Evolutionary conservation across 257 asterid species (phyloP), one percentile per base, ranked within the genome.

Genomic region (Ajuga chamaepitys): DNA sequence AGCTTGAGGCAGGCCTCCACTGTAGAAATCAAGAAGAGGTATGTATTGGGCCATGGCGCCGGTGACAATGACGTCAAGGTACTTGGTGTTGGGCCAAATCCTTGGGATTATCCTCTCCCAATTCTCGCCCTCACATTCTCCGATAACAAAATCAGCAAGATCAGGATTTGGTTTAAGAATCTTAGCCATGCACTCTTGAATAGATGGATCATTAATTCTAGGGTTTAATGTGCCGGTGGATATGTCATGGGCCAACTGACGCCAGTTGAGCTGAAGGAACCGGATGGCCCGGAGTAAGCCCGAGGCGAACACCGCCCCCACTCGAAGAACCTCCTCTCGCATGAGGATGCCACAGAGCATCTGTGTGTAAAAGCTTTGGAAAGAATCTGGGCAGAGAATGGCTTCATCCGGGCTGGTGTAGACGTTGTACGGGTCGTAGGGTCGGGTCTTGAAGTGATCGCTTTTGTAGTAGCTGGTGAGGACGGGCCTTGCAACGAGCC

Each of bases 41-140:
- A 90, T 90, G n/a, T 90, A 90, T 62, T 87, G 97, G 1, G 95
- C 95, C 97, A 90, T 90, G 3, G 97, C 95, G 0, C 97, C 96
- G 0, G 96, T 90, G 10, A 85, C 97, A 17, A 90, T 84, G 37
- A 87, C 97, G 30, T 90, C 97, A 6, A 90, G 80, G 50, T 85
- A 88, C 62, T 84, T 85, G 0, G 95, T 80, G 25, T 82, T 86
- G 9, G 96, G 97, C 97, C 97, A 90, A 26, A 90, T 85, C 70
- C 97, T 71, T 0, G 85, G 74, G 44, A 90, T 82, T 7, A 90
- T 90, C 24, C 70, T 38, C 44, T 85, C 93, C 97, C 96, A 88
- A 7, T 77, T 81, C n/a, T 81, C 91, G 0, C 78, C 83, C 37
- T 82, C 86, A 30, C 97, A 91, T 60, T 88, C 93, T 2, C 30